These are phyloP conservation scores for Petasospora rhodanensis DNA, from an alignment of 1,139 yeast species.

Conservation along the genomic window DNA sequence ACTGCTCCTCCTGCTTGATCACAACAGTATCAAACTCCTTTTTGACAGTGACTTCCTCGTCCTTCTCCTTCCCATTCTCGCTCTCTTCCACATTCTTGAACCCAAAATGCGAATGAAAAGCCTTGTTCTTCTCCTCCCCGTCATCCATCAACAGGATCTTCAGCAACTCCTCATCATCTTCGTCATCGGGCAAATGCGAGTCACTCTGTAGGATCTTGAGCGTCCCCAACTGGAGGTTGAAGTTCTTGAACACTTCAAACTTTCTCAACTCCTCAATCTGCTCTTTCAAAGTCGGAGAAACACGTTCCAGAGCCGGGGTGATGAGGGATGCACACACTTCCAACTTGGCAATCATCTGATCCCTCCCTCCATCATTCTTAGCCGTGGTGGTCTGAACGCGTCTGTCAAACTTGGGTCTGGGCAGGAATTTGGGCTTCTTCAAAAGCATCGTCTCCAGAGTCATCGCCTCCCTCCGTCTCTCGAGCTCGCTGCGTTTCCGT, in stretches of 20 bases:
- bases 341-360: no score
- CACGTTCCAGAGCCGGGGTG: constrained; percentile 6
- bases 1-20: no score
- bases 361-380: no score
- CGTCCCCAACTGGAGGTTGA: constrained; percentile 15
- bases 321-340: constrained; percentile 5
- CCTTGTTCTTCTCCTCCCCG: constrained; percentile 2
- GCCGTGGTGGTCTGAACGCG: no score
- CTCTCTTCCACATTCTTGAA: constrained; percentile 3
- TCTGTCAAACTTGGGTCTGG: no score
- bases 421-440: no score
- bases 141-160: constrained; percentile 4
- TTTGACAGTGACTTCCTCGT: no score
- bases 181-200: constrained; percentile 8
- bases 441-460: no score
- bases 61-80: no score
- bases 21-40: no score
- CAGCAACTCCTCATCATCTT: constrained; percentile 7
- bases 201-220: constrained; percentile 13
- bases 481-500: no score
- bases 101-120: constrained; percentile 2
- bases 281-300: constrained; percentile 7
- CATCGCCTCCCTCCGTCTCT: no score
- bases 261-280: constrained; percentile 11
- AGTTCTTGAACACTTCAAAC: constrained; percentile 10